Evolutionary conservation across 768 basidiomycete genomes (phyloP), one percentile per base, ranked within the genome.

Genomic region (Rhodotorula graminis): DNA sequence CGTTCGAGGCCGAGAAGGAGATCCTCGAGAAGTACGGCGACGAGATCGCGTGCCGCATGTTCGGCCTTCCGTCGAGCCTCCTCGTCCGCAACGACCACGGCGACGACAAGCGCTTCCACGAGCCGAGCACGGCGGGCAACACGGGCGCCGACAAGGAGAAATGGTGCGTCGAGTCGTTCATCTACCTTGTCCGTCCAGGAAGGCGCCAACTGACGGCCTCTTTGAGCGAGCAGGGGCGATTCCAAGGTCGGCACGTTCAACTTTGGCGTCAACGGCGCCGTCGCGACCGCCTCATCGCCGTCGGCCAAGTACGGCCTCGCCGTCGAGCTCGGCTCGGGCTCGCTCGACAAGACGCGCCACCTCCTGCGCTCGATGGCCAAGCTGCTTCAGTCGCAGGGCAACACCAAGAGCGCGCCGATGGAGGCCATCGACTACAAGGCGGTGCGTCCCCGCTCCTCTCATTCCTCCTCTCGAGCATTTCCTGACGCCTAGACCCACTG

Each of bases 271-370:
- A 84, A 84, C 64, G 82, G 82, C 25, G 79, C 81, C 47, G 71
- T 82, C 37, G 81, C 80, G 10, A 3, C 73, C 61, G 46, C 73
- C 65, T 3, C 60, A 64, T 23, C 55, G 56, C 42, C 55, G 11
- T 61, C 56, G 15, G 64, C 76, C 42, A 61, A 60, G 50, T 77
- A 79, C 10, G 82, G 79, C 65, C 84, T 88, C 64, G 84, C 96
- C 14, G 84, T 97, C 55, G 94, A 97, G 79, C 85, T 98, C n/a
- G 94, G 95, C 57, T 91, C 93, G 16, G 94, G 94, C 29, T 86
- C 93, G 31, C 83, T 97, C 60, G 77, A 77, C 60, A 79, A 78
- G 70, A 79, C 77, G 11, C 62, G 72, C 25, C 74, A 73, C 44
- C 86, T 91, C 78, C 85, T 99, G 62, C 84, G 96, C 33, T 84